Percentiles rank a stretch among this genome's conserved stretches.
phyloP scores from a whole-genome alignment of 192 early-diverging fungal species.

The Paraglomus occultum region DNA sequence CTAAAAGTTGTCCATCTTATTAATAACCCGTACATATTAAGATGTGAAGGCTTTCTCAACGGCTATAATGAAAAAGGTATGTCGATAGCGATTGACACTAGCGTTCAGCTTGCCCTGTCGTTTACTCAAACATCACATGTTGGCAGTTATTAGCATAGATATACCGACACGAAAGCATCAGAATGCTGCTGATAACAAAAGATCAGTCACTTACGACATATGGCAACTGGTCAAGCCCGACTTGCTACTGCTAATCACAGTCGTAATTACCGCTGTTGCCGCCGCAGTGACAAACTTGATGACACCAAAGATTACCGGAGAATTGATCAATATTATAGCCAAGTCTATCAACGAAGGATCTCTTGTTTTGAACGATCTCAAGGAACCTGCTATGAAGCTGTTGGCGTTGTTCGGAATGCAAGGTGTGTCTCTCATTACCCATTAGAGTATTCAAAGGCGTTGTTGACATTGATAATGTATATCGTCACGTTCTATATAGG shows the following conservation, averaged over 20 bases:
- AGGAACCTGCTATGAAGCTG: slow-evolving; percentile 50
- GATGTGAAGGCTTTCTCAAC: not conserved
- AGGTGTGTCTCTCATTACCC: slow-evolving; percentile 31
- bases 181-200: not conserved
- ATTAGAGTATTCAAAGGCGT: slow-evolving; percentile 21
- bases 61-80: not conserved
- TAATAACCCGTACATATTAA: too few species aligned
- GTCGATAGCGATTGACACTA: not conserved
- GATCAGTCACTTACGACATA: slow-evolving; percentile 19
- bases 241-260: slow-evolving; percentile 47
- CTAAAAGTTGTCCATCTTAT: too few species aligned
- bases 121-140: not conserved
- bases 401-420: slow-evolving; percentile 54
- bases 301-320: slow-evolving; percentile 56
- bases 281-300: slow-evolving; percentile 55
- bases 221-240: slow-evolving; percentile 55
- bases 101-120: not conserved
- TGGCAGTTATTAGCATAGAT: not conserved
- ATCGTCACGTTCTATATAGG: too few species aligned
- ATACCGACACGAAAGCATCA: not conserved
- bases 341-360: slow-evolving; percentile 31
- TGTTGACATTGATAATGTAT: too few species aligned
- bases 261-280: slow-evolving; percentile 53
- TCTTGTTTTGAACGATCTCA: slow-evolving; percentile 35
- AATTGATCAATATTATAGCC: slow-evolving; percentile 56